Base-by-base conservation (phyloP, 1,284 basidiomycete species). In the Apiotrichum akiyoshidainum region DNA sequence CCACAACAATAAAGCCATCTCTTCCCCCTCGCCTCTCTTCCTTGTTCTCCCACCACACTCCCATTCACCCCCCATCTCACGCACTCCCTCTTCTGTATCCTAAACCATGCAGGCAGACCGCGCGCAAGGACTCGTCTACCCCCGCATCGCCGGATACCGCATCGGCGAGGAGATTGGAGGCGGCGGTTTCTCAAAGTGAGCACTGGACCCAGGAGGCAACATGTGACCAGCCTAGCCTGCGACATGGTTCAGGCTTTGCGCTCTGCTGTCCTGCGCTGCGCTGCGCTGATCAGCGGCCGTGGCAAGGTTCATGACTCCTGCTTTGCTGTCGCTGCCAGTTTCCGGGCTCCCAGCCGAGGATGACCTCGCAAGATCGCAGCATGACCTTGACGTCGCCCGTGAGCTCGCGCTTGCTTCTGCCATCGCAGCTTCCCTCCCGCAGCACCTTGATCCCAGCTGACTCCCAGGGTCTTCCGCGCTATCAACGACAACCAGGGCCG, bases 151-250 rank as follows among this genome's bases (percentile, higher is more conserved):
- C 84, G 90, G 90, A 5, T 92, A 84, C 70, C 80, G 86, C 22
- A 80, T 92, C 13, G 79, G 87, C 10, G 81, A 88, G 64, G 83
- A 87, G 74, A 87, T 93, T 51, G 91, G 89, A 2, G 88, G 88
- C 0, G 91, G 91, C 21, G 89, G 88, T 2, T 92, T 92, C 77
- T 89, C 89, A 33, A 87, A 82, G 90, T 89, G 65, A 69, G 83
- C 64, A 8, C 34, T 7, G 8, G 13, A 35, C 34, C 8, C 34
- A 35, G n/a, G n/a, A n/a, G n/a, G n/a, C n/a, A n/a, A n/a, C n/a
- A n/a, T n/a, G n/a, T n/a, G n/a, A n/a, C n/a, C n/a, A n/a, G n/a
- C n/a, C n/a, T n/a, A n/a, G n/a, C n/a, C n/a, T n/a, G n/a, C n/a
- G n/a, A n/a, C n/a, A n/a, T n/a, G n/a, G n/a, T n/a, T n/a, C n/a